A percentile compares a stretch with the other conserved stretches of the same genome.
phyloP scores from a whole-genome alignment of 306 rosid genomes.

The Vigna radiata region DNA sequence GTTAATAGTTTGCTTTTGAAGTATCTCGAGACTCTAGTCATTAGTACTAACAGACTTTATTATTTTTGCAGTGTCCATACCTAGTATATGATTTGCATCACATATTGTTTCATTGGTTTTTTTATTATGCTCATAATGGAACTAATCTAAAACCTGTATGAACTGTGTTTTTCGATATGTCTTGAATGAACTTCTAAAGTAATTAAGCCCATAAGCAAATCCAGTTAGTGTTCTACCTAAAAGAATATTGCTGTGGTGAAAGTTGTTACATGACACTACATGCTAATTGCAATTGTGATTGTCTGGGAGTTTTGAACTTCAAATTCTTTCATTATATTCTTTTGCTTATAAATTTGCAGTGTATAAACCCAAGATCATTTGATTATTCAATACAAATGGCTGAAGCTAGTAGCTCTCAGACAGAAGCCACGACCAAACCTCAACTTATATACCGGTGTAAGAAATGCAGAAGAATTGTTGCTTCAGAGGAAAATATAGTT shows the following conservation, averaged over 20 bases:
- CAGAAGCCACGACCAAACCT: conserved; percentile 51
- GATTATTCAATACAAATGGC: conserved; percentile 48
- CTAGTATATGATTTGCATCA: no score
- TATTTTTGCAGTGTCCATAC: no score
- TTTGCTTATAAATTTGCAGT: conserved; percentile 37
- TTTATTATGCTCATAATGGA: neutral
- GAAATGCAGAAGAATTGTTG: conserved; percentile 84
- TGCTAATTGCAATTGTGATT: neutral
- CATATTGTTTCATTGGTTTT: no score
- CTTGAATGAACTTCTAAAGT: neutral
- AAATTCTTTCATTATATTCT: neutral
- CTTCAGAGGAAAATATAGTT: conserved; percentile 68
- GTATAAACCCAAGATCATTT: conserved; percentile 33
- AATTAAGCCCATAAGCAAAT: neutral
- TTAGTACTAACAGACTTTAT: no score
- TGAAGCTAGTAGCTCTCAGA: conserved; percentile 51
- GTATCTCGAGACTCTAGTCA: neutral
- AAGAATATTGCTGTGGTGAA: neutral
- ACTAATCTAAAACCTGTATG: neutral
- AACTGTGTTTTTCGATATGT: conserved; percentile 4
- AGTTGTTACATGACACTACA: neutral
- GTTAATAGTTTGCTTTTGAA: no score
- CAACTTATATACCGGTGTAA: conserved; percentile 72
- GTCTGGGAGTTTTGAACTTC: neutral
- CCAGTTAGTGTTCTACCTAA: neutral